Evolutionary conservation across 2,329 filamentous ascomycete species (phyloP), one percentile per base, ranked within the genome.

Genomic region (Tolypocladium paradoxum): DNA sequence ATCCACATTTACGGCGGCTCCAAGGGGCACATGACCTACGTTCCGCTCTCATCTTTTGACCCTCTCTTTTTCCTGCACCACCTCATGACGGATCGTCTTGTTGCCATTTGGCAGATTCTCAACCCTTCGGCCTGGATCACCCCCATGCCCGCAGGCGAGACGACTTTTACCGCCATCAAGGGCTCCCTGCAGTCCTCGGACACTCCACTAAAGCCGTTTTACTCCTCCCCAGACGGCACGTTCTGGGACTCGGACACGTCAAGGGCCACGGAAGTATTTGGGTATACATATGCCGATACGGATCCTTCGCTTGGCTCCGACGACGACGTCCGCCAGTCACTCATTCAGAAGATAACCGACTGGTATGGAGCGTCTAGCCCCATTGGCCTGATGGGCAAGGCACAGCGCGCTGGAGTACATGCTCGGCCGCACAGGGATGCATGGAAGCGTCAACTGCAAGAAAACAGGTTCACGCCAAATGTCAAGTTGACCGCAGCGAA

Each of bases 11-110:
- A 78, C 49, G 73, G 77, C 4, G 87, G 79, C 34, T 73, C 69
- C 54, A 75, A 76, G 36, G 85, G 86, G 2, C 85, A 89, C 60
- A 86, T 87, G 80, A 81, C 78, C 43, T 86, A 81, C 65, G 81
- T 84, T 34, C 81, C 83, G 20, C 85, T 86, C 60, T 87, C 88
- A 2, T 80, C 85, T 0, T 95, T 89, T 64, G 89, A 95, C 63
- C 88, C 88, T 0, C 71, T 88, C 14, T 91, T 92, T 68, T 88
- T 85, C 69, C 70, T 92, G 9, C 87, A 92, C 61, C 88, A 92
- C 61, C 73, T 76, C 57, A 90, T 87, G 67, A 78, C 90, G 8
- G 89, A 95, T 62, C 81, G 89, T 3, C 68, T 88, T 31, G 81
- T 90, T 57, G 81, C 87, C 34, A 78, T 95, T 56, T 93, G 87